phyloP scores from a whole-genome alignment of 192 early-diverging fungal species.

The Dissophora ornata region DNA sequence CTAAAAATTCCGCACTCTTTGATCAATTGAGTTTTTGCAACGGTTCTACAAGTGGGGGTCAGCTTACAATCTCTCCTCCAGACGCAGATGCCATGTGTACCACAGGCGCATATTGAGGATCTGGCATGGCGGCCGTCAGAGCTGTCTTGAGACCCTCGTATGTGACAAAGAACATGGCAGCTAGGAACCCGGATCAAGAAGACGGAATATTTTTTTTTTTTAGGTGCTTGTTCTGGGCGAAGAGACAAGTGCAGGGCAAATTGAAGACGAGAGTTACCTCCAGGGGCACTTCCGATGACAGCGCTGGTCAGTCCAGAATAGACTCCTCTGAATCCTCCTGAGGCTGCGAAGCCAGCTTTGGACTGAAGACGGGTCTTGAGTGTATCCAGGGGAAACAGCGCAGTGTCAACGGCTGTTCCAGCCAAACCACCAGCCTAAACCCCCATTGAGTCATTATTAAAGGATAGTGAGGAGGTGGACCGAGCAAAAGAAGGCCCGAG shows the following conservation, averaged over 20 bases:
- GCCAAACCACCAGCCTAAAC: slow-evolving; percentile 86
- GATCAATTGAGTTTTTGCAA: neutral
- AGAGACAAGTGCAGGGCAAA: too few relatives aligned
- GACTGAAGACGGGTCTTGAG: slow-evolving; percentile 97
- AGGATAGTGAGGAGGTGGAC: neutral
- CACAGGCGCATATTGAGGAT: slow-evolving; percentile 66
- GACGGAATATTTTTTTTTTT: neutral
- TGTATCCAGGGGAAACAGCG: slow-evolving; percentile 95
- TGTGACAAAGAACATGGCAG: slow-evolving; percentile 90
- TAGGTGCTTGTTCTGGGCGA: too few relatives aligned
- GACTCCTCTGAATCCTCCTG: slow-evolving; percentile 90
- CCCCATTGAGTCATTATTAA: too few relatives aligned
- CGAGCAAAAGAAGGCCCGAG: too few relatives aligned
- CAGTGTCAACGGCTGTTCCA: slow-evolving; percentile 93
- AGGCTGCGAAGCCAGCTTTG: slow-evolving; percentile 80
- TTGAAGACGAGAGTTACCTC: too few relatives aligned
- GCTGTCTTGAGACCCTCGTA: slow-evolving; percentile 86
- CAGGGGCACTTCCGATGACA: slow-evolving; percentile 93
- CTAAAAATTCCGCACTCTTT: slow-evolving; percentile 17
- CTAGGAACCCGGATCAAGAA: slow-evolving; percentile 37
- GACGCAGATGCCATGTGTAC: slow-evolving; percentile 92
- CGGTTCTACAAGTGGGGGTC: too few relatives aligned
- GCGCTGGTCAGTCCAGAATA: slow-evolving; percentile 92
- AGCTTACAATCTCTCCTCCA: slow-evolving; percentile 87
- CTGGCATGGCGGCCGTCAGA: slow-evolving; percentile 52